Evolutionary conservation across 2,329 filamentous ascomycete species (phyloP).

Genomic region (Pseudocercospora fuligena): DNA sequence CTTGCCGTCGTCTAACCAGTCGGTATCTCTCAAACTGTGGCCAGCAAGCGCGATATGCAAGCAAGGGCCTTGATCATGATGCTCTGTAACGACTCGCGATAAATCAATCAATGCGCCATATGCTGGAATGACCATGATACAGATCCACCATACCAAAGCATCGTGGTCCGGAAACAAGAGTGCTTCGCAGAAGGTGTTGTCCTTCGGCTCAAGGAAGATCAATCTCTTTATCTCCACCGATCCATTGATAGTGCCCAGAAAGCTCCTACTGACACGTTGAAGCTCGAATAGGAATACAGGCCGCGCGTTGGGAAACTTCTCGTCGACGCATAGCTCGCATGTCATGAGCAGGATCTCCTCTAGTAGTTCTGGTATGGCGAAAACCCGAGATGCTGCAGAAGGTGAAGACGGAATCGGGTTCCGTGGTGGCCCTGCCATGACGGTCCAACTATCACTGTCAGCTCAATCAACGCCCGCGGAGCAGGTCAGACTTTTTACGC

Average conservation of each 20-base stretch:
- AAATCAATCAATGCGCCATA: neutral
- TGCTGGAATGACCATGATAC: neutral
- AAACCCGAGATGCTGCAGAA: neutral
- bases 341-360: neutral
- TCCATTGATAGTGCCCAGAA: neutral
- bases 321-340: neutral
- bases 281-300: neutral
- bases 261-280: neutral
- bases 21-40: too few relatives aligned
- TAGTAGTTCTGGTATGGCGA: neutral
- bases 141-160: neutral
- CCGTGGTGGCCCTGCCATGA: too few relatives aligned
- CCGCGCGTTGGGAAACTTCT: too few relatives aligned
- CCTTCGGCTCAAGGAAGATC: neutral
- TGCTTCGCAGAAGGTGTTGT: neutral
- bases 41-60: too few relatives aligned
- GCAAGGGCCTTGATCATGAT: too few relatives aligned
- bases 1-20: too few relatives aligned
- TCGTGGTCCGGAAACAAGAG: neutral
- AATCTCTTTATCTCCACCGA: neutral
- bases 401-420: neutral
- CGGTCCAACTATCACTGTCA: too few relatives aligned
- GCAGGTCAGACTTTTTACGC: too few relatives aligned
- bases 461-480: too few relatives aligned
- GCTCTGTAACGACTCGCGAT: too few relatives aligned